These are phyloP conservation scores for Prorocentrum cordatum DNA, from an alignment of 169 alveolate genomes.

Conservation along the genomic window DNA sequence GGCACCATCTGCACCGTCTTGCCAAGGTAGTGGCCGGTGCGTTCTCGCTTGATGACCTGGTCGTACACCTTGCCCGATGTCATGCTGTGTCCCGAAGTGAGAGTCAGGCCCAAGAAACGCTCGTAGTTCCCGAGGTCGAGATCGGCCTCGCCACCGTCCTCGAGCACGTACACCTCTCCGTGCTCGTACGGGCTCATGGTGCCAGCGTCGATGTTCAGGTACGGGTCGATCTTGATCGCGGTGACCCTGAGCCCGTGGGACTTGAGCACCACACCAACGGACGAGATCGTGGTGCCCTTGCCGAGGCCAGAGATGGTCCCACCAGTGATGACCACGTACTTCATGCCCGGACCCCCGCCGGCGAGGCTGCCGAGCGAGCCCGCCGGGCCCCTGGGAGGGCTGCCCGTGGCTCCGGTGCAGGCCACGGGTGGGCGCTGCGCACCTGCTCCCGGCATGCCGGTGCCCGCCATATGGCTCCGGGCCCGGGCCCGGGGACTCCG, in stretches of 20 bases:
- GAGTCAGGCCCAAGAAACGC: constrained; percentile 83
- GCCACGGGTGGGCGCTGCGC: too few species aligned
- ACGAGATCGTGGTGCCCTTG: constrained; percentile 90
- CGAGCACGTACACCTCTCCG: constrained; percentile 92
- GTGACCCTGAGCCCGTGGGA: constrained; percentile 85
- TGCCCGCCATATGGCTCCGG: too few species aligned
- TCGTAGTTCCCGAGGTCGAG: constrained; percentile 97
- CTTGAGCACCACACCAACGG: constrained; percentile 87
- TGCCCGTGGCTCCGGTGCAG: too few species aligned
- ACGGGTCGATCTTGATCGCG: constrained; percentile 94
- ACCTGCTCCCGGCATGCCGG: too few species aligned
- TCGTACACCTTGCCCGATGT: constrained; percentile 93
- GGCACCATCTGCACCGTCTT: constrained; percentile 88
- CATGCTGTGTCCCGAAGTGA: constrained; percentile 84
- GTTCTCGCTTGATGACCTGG: constrained; percentile 83
- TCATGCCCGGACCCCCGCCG: too few species aligned
- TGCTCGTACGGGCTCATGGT: constrained; percentile 96
- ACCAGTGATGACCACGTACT: constrained; percentile 89
- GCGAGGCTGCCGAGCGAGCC: too few species aligned
- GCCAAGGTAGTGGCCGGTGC: constrained; percentile 92
- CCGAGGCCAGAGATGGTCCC: constrained; percentile 95
- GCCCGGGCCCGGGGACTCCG: too few species aligned
- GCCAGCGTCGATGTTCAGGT: constrained; percentile 85
- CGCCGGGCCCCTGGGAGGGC: too few species aligned
- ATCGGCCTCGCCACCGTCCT: constrained; percentile 97